phyloP scores from a whole-genome alignment of 805 yeast species.

The Ascoidea rubescens region DNA sequence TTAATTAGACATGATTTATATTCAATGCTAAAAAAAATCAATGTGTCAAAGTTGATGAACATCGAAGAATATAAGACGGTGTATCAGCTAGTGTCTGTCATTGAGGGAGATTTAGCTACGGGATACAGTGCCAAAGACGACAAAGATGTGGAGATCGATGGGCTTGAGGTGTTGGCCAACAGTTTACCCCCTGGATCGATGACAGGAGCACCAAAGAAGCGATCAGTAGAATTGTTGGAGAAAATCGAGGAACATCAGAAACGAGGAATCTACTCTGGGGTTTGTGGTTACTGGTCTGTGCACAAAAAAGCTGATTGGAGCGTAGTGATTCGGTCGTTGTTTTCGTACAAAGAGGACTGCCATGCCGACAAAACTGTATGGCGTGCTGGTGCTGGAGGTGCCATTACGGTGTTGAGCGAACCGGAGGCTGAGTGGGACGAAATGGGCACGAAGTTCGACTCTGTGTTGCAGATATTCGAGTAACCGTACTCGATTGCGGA shows the following conservation, averaged over 20 bases:
- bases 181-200: slow-evolving; percentile 96
- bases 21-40: slow-evolving; percentile 48
- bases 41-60: slow-evolving; percentile 68
- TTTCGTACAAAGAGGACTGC: slow-evolving; percentile 41
- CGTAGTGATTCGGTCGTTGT: slow-evolving; percentile 79
- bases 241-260: slow-evolving; percentile 22
- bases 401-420: slow-evolving; percentile 80
- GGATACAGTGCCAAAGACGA: slow-evolving; percentile 5
- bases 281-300: slow-evolving; percentile 88
- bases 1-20: slow-evolving; percentile 83
- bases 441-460: slow-evolving; percentile 65
- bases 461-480: slow-evolving; percentile 63
- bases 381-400: slow-evolving; percentile 98
- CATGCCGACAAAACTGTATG: slow-evolving; percentile 30
- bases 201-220: slow-evolving; percentile 98
- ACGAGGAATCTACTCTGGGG: slow-evolving; percentile 89
- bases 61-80: slow-evolving; percentile 91
- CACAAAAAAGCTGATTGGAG: slow-evolving; percentile 91
- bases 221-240: slow-evolving; percentile 70
- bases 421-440: slow-evolving; percentile 86
- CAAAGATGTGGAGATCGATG: slow-evolving; percentile 26
- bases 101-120: slow-evolving; percentile 42
- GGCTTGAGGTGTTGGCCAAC: slow-evolving; percentile 64
- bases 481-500: too few species aligned
- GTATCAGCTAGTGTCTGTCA: slow-evolving; percentile 82